A percentile compares a stretch with the other conserved stretches of the same genome.
These are phyloP conservation scores for Ophiorrhiza pumila DNA, from an alignment of 257 asterid species.

Conservation along the genomic window DNA sequence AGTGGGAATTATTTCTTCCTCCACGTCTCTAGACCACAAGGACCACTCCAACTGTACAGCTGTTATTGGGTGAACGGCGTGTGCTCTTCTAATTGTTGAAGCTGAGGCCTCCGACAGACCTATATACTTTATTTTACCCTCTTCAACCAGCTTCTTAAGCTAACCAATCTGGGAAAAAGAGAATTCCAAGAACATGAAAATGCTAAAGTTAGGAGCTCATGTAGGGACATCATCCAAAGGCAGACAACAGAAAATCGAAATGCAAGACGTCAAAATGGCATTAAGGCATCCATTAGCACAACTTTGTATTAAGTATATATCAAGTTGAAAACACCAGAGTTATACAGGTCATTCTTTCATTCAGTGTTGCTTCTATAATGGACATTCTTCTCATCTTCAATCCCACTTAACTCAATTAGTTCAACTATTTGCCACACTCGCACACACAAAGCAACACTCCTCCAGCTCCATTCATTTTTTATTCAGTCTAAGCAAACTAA, in stretches of 20 bases:
- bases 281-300: neutral
- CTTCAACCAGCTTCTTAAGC: no score
- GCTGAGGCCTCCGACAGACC: no score
- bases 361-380: neutral
- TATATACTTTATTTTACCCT: no score
- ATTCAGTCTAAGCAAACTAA: no score
- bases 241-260: neutral
- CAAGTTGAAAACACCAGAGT: no score
- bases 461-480: no score
- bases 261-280: no score
- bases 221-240: neutral
- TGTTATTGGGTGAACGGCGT: slow-evolving; percentile 58
- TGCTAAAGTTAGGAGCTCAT: neutral
- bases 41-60: slow-evolving; percentile 75
- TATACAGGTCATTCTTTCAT: neutral
- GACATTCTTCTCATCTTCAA: neutral
- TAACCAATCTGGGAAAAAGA: slow-evolving; percentile 50
- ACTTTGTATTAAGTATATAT: no score
- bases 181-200: neutral
- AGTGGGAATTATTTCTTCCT: slow-evolving; percentile 51
- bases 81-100: no score
- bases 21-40: slow-evolving; percentile 62
- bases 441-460: no score
- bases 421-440: no score
- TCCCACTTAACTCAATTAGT: neutral